Evolutionary conservation across 768 basidiomycete genomes (phyloP).

Genomic region (Crassisporium funariophilum): DNA sequence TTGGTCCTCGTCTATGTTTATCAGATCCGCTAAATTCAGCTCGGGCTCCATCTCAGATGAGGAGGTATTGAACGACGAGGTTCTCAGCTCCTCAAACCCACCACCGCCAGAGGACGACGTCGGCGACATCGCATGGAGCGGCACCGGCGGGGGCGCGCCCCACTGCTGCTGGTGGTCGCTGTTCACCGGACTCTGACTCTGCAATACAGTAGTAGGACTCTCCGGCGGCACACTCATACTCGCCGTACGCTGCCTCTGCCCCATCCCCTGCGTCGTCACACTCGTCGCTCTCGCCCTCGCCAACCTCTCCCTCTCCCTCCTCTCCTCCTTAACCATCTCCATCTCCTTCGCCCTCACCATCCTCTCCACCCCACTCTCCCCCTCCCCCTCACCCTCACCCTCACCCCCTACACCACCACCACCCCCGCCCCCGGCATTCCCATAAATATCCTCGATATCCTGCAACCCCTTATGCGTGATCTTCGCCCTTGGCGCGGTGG

Average conservation of each 20-base stretch:
- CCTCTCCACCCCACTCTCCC: no score
- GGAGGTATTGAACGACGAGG: conserved; percentile 37
- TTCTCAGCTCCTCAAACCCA: conserved; percentile 10
- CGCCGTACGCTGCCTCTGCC: conserved; percentile 48
- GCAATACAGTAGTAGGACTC: conserved; percentile 56
- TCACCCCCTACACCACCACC: conserved; percentile 44
- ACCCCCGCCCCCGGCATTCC: conserved; percentile 36
- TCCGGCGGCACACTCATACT: conserved; percentile 74
- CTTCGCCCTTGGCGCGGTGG: conserved; percentile 68
- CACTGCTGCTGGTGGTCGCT: conserved; percentile 35
- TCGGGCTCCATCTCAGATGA: conserved; percentile 53
- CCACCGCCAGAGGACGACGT: conserved; percentile 17
- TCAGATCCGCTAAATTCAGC: conserved; percentile 72
- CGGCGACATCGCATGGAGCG: conserved; percentile 44
- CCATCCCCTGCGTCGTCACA: no score
- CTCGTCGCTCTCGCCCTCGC: conserved; percentile 67
- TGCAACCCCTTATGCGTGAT: conserved; percentile 93
- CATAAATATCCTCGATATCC: conserved; percentile 82
- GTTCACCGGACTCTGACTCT: conserved; percentile 35
- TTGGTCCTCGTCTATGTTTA: conserved; percentile 69
- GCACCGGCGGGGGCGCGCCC: conserved; percentile 65
- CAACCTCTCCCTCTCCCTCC: conserved; percentile 68
- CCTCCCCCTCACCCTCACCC: conserved; percentile 59
- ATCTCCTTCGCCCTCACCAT: conserved; percentile 51
- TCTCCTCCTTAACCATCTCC: conserved; percentile 68